phyloP scores from a whole-genome alignment of 2,329 filamentous ascomycete genomes.

The Epichloe hybrida region DNA sequence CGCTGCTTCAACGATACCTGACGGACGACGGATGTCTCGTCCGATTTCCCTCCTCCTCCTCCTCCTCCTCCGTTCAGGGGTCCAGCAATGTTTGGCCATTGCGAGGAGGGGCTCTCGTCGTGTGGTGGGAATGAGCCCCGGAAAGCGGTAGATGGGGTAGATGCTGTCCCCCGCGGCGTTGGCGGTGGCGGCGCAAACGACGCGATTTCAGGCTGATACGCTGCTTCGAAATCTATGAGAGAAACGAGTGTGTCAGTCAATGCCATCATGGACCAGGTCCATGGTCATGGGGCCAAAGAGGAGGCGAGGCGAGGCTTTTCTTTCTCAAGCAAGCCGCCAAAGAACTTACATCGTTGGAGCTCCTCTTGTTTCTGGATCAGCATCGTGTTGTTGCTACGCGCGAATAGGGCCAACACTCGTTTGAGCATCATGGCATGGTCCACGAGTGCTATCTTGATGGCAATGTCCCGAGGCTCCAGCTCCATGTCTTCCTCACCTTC shows the following conservation, averaged over 20 bases:
- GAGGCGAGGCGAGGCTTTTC: too few species aligned
- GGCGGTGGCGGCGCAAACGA: conserved; percentile 42
- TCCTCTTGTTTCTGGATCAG: conserved; percentile 44
- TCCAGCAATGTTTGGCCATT: conserved; percentile 19
- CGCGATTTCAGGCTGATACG: conserved; percentile 52
- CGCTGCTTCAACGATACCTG: conserved; percentile 37
- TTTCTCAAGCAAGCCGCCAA: too few species aligned
- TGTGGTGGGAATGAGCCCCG: conserved; percentile 31
- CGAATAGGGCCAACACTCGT: conserved; percentile 60
- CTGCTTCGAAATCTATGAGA: conserved; percentile 43
- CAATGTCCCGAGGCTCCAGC: conserved; percentile 52
- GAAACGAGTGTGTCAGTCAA: not conserved
- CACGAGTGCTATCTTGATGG: conserved; percentile 71
- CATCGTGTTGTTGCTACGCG: conserved; percentile 46
- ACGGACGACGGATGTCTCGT: conserved; percentile 37
- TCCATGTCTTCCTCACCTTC: conserved; percentile 14
- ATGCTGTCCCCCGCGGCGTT: conserved; percentile 22
- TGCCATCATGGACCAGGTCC: not conserved
- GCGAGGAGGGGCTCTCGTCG: conserved; percentile 17
- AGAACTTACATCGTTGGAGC: conserved; percentile 48
- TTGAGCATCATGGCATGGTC: conserved; percentile 85
- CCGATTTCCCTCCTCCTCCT: conserved; percentile 21
- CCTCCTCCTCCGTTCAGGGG: conserved; percentile 18
- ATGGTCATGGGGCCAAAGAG: too few species aligned
- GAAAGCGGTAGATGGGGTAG: conserved; percentile 31